Percentiles rank a stretch among this genome's conserved stretches.
phyloP scores from a whole-genome alignment of 1,284 basidiomycete genomes.

The Trichosporon ovoides region DNA sequence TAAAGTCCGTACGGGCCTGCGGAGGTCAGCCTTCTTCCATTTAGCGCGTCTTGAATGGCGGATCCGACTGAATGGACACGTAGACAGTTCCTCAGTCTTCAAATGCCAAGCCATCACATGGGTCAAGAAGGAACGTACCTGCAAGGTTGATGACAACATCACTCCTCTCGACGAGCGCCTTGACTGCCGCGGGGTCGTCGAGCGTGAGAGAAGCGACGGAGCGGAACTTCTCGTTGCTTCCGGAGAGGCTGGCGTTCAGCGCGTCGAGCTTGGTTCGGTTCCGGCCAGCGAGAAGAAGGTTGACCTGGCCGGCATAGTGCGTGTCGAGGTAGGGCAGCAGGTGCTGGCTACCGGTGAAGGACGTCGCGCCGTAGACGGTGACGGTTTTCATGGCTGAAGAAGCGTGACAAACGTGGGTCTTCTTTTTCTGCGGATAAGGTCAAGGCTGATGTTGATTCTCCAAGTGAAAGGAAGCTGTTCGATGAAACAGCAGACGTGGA shows the following conservation, averaged over 20 bases:
- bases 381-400: conserved; percentile 18
- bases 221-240: background rate
- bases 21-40: conserved; percentile 3
- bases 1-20: conserved; percentile 39
- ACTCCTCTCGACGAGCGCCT: conserved; percentile 25
- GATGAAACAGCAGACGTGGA: too few relatives aligned
- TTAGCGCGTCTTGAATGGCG: too few relatives aligned
- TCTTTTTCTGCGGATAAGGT: too few relatives aligned
- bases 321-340: conserved; percentile 39
- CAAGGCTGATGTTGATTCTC: too few relatives aligned
- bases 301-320: conserved; percentile 28
- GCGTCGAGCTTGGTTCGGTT: conserved; percentile 34
- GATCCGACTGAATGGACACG: too few relatives aligned
- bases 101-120: too few relatives aligned
- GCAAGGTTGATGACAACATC: conserved; percentile 40
- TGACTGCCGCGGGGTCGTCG: conserved; percentile 30
- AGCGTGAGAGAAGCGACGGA: conserved; percentile 28
- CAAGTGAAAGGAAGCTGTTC: too few relatives aligned
- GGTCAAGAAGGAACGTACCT: conserved; percentile 25
- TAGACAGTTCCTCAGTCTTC: too few relatives aligned
- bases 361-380: conserved; percentile 45
- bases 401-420: background rate
- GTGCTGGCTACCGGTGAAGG: conserved; percentile 37
- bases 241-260: conserved; percentile 18
- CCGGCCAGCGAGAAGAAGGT: conserved; percentile 40